These are phyloP conservation scores for Takakia lepidozioides DNA, from an alignment of 225 moss, liverwort and hornwort species.

Conservation along the genomic window DNA sequence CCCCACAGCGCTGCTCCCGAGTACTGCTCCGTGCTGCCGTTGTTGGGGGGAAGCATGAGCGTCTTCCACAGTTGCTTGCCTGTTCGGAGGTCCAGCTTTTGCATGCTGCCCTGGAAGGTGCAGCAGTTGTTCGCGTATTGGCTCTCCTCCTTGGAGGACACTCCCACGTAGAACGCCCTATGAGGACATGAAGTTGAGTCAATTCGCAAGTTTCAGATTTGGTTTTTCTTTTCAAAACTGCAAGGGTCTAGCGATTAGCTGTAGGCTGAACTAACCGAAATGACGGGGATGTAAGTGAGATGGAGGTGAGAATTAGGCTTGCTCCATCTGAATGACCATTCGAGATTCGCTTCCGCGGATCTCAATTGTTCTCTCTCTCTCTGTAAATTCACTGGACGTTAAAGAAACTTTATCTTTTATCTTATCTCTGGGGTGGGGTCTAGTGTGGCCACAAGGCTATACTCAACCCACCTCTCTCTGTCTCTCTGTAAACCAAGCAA, in stretches of 20 bases:
- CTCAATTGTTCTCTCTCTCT: too few relatives aligned
- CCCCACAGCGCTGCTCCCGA: constrained; percentile 4
- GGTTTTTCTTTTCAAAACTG: not conserved
- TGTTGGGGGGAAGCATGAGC: constrained; percentile 2
- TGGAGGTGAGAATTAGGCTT: too few relatives aligned
- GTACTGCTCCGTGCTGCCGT: not conserved
- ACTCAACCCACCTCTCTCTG: too few relatives aligned
- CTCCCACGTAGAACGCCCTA: constrained; percentile 25
- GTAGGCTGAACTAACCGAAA: too few relatives aligned
- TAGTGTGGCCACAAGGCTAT: too few relatives aligned
- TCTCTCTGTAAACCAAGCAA: too few relatives aligned
- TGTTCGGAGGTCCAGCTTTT: not conserved
- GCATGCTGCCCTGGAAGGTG: constrained; percentile 4
- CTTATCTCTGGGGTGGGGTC: too few relatives aligned
- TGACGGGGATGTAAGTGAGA: too few relatives aligned
- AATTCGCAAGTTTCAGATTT: too few relatives aligned
- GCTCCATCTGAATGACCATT: not conserved
- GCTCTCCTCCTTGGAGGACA: constrained; percentile 20
- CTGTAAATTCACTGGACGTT: too few relatives aligned
- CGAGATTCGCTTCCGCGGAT: not conserved
- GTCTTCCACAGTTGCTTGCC: not conserved
- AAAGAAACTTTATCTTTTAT: too few relatives aligned
- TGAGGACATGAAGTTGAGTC: too few relatives aligned
- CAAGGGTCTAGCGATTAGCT: not conserved
- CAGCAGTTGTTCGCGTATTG: constrained; percentile 1